A percentile compares a stretch with the other conserved stretches of the same genome.
These are phyloP conservation scores for Lactarius pseudohatsudake DNA, from an alignment of 768 basidiomycete species.

Conservation along the genomic window DNA sequence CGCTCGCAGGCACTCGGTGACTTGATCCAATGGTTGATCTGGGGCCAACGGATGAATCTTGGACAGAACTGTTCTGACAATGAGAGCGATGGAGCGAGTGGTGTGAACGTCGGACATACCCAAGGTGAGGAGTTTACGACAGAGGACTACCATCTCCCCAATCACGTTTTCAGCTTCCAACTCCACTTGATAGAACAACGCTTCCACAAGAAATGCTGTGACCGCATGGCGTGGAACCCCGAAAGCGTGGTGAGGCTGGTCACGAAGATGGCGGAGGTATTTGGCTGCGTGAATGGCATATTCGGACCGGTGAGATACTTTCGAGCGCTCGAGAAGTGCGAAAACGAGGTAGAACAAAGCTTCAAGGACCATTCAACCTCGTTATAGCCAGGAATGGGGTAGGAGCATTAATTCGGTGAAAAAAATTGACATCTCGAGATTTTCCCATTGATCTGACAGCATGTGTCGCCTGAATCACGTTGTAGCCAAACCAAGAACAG, in stretches of 20 bases:
- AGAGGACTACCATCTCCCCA: background rate
- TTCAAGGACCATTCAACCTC: background rate
- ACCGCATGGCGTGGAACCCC: background rate
- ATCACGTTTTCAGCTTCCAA: background rate
- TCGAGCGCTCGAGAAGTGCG: background rate
- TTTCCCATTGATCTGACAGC: background rate
- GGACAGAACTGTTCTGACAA: background rate
- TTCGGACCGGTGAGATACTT: background rate
- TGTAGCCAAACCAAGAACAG: background rate
- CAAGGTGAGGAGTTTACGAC: background rate
- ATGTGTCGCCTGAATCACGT: background rate
- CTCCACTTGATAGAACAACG: background rate
- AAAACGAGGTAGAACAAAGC: background rate
- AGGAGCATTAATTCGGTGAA: background rate
- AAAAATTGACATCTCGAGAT: background rate
- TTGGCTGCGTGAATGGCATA: background rate
- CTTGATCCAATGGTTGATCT: background rate
- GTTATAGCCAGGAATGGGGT: background rate
- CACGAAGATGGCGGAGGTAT: background rate
- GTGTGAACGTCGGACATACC: background rate
- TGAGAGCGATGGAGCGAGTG: background rate
- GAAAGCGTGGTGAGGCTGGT: background rate
- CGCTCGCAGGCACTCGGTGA: background rate
- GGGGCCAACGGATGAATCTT: background rate
- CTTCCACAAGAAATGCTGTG: background rate